Percentiles rank a stretch among this genome's conserved stretches.
phyloP scores from a whole-genome alignment of 1,284 basidiomycete species.

The Ganoderma lingzhi region DNA sequence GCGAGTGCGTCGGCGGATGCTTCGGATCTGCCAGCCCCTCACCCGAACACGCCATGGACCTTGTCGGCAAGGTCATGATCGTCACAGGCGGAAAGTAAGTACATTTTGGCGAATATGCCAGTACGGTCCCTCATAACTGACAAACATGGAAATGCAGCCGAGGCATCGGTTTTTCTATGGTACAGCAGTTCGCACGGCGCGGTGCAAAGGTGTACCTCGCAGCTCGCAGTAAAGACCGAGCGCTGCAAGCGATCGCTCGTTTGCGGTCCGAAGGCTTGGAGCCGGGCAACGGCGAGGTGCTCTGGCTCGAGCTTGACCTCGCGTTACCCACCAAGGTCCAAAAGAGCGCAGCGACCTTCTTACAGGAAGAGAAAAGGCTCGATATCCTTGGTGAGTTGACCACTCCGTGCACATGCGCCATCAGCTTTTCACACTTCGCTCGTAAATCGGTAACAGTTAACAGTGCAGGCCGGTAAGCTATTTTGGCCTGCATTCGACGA shows the following conservation, averaged over 20 bases:
- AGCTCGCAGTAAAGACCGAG: conserved; percentile 48
- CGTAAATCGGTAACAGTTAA: background rate
- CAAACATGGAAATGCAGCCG: conserved; percentile 19
- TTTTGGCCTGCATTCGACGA: background rate
- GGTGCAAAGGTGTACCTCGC: conserved; percentile 57
- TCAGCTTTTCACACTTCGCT: background rate
- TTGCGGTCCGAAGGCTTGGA: conserved; percentile 45
- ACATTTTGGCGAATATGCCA: background rate
- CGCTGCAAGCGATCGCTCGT: conserved; percentile 47
- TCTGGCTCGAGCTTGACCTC: conserved; percentile 57
- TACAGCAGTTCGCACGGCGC: conserved; percentile 46
- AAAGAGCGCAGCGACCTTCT: conserved; percentile 54
- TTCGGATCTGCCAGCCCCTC: no score
- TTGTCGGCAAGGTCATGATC: conserved; percentile 48
- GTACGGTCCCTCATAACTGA: background rate
- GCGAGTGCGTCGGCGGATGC: no score
- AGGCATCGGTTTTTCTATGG: conserved; percentile 51
- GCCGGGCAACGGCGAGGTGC: conserved; percentile 47
- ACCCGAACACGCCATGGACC: conserved; percentile 12
- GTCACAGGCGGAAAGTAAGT: conserved; percentile 52
- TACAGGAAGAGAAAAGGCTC: conserved; percentile 54
- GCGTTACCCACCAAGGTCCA: conserved; percentile 51
- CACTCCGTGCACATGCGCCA: no score
- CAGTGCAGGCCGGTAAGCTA: conserved; percentile 44
- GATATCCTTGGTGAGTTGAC: conserved; percentile 56